Evolutionary conservation across 176 grass and related monocot genomes (phyloP).

Genomic region (Leersia perrieri): DNA sequence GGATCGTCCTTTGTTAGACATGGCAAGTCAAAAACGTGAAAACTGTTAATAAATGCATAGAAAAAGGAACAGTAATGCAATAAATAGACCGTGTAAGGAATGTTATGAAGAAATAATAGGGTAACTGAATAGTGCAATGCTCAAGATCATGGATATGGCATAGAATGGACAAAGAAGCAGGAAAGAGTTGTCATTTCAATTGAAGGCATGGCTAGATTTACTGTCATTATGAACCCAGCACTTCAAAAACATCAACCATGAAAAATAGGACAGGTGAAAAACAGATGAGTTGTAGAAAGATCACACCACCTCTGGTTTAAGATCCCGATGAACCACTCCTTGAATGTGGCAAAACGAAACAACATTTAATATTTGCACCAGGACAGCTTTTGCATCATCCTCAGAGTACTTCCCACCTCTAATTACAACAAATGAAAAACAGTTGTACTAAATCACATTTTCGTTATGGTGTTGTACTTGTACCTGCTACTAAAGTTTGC

Average conservation of each 20-base stretch:
- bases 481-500: background rate
- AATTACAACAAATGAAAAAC: constrained; percentile 21
- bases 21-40: background rate
- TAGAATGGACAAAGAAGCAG: constrained; percentile 10
- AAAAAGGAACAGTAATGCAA: constrained; percentile 7
- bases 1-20: constrained; percentile 6
- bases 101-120: background rate
- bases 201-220: constrained; percentile 8
- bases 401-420: constrained; percentile 85
- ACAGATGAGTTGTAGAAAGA: background rate
- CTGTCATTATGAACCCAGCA: background rate
- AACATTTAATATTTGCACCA: constrained; percentile 74
- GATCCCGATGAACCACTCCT: constrained; percentile 87
- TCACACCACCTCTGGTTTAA: constrained; percentile 71
- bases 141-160: background rate
- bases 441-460: constrained; percentile 1
- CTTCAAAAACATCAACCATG: constrained; percentile 4
- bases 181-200: background rate
- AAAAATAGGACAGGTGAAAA: background rate
- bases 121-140: background rate
- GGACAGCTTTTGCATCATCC: constrained; percentile 79
- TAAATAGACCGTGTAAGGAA: background rate
- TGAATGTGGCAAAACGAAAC: constrained; percentile 86
- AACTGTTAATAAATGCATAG: background rate
- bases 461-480: background rate